phyloP scores from a whole-genome alignment of 192 early-diverging fungal species.

The Glomus cerebriforme region DNA sequence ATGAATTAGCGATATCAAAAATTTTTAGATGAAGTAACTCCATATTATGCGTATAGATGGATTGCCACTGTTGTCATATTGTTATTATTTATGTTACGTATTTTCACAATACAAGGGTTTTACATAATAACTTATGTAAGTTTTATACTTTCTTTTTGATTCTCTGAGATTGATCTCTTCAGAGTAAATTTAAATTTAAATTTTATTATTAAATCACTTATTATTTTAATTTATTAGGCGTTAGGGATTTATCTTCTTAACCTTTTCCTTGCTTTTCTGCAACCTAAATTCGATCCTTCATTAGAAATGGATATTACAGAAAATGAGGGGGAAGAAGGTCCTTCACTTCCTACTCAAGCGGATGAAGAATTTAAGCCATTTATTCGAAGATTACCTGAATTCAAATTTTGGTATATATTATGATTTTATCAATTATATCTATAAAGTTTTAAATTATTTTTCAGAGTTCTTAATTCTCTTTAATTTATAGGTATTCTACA shows the following conservation, averaged over 20 bases:
- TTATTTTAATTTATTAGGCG: background rate
- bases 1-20: conserved; percentile 70
- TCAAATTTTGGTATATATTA: conserved; percentile 91
- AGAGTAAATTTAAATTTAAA: too few species aligned
- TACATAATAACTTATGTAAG: conserved; percentile 90
- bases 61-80: conserved; percentile 58
- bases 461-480: background rate
- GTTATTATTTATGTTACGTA: conserved; percentile 74
- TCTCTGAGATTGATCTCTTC: background rate
- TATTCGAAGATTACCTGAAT: conserved; percentile 94
- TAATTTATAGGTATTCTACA: conserved; percentile 66
- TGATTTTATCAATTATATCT: background rate
- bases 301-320: conserved; percentile 68
- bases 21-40: conserved; percentile 80
- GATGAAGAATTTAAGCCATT: conserved; percentile 98
- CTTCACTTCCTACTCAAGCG: conserved; percentile 75
- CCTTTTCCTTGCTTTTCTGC: conserved; percentile 91
- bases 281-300: conserved; percentile 96
- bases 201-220: background rate
- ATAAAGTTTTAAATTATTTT: background rate
- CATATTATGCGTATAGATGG: conserved; percentile 79
- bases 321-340: conserved; percentile 63
- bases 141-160: background rate
- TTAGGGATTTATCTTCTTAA: conserved; percentile 95
- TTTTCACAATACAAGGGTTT: conserved; percentile 87